A percentile compares a stretch with the other conserved stretches of the same genome.
Evolutionary conservation across 2,329 filamentous ascomycete genomes (phyloP).

Genomic region (Phialophora tarda): DNA sequence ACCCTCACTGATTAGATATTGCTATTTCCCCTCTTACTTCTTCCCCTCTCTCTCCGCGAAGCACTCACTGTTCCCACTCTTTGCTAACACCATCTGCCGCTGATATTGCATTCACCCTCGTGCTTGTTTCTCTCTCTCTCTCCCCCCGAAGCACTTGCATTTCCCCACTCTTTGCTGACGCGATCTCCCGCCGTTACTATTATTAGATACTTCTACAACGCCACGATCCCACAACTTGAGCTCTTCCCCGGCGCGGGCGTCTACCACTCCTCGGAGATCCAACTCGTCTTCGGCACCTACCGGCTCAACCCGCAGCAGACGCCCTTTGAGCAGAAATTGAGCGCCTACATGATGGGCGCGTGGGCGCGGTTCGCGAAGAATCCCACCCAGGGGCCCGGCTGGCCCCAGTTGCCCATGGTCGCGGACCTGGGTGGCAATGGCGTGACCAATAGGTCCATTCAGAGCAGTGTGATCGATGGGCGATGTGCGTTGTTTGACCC

Average conservation of each 20-base stretch:
- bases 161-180: neutral
- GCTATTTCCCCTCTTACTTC: conserved; percentile 16
- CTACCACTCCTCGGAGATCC: conserved; percentile 46
- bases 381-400: conserved; percentile 18
- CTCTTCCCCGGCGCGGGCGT: conserved; percentile 39
- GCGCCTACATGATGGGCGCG: conserved; percentile 38
- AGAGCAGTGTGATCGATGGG: neutral
- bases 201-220: conserved; percentile 43
- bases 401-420: conserved; percentile 16
- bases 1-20: conserved; percentile 28
- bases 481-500: conserved; percentile 3
- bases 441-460: neutral
- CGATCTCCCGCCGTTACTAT: neutral
- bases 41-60: neutral
- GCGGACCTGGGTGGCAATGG: neutral
- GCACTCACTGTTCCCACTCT: neutral
- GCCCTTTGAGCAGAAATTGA: conserved; percentile 25
- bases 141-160: neutral
- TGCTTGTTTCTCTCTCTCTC: neutral
- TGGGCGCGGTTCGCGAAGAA: conserved; percentile 22
- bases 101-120: conserved; percentile 36
- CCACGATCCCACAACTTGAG: conserved; percentile 41
- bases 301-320: conserved; percentile 26
- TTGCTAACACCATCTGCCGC: neutral
- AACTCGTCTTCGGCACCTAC: conserved; percentile 42